Evolutionary conservation across 805 yeast species (phyloP), one percentile per base, ranked within the genome.

Genomic region (Zygosaccharomyces lentus): DNA sequence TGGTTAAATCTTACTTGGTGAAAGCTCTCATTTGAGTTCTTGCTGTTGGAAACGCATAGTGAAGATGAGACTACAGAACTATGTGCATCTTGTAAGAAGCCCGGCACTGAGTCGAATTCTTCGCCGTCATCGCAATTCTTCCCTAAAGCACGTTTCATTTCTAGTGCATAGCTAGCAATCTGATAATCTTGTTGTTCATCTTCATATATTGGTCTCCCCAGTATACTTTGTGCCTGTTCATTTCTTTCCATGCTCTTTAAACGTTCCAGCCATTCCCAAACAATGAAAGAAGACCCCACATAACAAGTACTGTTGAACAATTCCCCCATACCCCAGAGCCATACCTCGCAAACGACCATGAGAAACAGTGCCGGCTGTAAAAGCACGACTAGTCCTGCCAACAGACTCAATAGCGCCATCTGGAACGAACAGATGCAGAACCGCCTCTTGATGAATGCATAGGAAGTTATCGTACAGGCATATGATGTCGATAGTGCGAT

Each of bases 191-290:
- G 53, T 42, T 66, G 64, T 44, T 82, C 88, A 46, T 84, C 90
- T 51, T 83, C 91, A 58, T 78, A 83, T 36, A 84, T 77, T 13
- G 81, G 80, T 49, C 95, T 69, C 1, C 96, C 96, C 32, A 87
- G 61, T 4, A 86, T 76, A 6, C 91, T 87, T 48, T 80, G 82
- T 35, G 80, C 78, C 55, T 85, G 90, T 44, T 75, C 74, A 12
- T 68, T 68, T 51, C 78, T 76, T 65, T 80, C 81, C 34, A 82
- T 62, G 9, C 75, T 69, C 41, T 76, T 75, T 45, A 82, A 72
- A 51, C 84, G 72, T 57, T 84, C 85, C 50, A 84, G 75, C 91
- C 95, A 87, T 63, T 86, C 95, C 93, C 95, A 85, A 0, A 86
- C 86, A 9, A 83, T 73, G 6, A 84, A 84, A 25, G 87, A 84